Conservation (phyloP, 2,329 filamentous ascomycete species). For the Trichoderma sp. region DNA sequence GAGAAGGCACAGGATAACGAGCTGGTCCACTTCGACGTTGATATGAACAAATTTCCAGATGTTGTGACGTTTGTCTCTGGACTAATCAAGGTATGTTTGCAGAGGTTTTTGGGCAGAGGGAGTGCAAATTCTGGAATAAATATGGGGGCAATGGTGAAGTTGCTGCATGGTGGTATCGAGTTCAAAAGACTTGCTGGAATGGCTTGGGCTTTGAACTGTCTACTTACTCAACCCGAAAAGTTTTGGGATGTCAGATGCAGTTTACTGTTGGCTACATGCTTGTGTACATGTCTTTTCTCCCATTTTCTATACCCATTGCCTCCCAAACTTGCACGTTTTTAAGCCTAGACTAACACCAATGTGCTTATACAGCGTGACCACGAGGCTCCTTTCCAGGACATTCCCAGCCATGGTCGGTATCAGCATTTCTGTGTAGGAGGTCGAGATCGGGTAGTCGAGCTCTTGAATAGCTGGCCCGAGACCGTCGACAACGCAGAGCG, state of each 20-base stretch:
- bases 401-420: slow-evolving; percentile 84
- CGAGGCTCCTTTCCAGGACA: slow-evolving; percentile 58
- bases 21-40: slow-evolving; percentile 84
- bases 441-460: slow-evolving; percentile 69
- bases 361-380: slow-evolving; percentile 49
- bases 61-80: slow-evolving; percentile 86
- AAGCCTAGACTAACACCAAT: neutral
- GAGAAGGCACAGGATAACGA: slow-evolving; percentile 76
- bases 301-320: too few species aligned
- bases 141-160: neutral
- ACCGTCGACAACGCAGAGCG: slow-evolving; percentile 71
- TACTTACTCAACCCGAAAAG: neutral
- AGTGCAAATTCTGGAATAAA: neutral
- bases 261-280: neutral
- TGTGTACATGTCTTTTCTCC: neutral
- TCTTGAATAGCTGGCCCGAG: slow-evolving; percentile 68
- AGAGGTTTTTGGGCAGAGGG: neutral
- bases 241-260: neutral
- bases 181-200: neutral
- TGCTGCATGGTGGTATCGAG: neutral
- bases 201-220: neutral
- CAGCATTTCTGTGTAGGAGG: slow-evolving; percentile 85
- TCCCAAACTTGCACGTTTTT: neutral
- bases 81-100: slow-evolving; percentile 78
- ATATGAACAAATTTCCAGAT: slow-evolving; percentile 79